A percentile compares a stretch with the other conserved stretches of the same genome.
Conservation (phyloP, 495 filamentous ascomycete species). For the Peziza echinospora region DNA sequence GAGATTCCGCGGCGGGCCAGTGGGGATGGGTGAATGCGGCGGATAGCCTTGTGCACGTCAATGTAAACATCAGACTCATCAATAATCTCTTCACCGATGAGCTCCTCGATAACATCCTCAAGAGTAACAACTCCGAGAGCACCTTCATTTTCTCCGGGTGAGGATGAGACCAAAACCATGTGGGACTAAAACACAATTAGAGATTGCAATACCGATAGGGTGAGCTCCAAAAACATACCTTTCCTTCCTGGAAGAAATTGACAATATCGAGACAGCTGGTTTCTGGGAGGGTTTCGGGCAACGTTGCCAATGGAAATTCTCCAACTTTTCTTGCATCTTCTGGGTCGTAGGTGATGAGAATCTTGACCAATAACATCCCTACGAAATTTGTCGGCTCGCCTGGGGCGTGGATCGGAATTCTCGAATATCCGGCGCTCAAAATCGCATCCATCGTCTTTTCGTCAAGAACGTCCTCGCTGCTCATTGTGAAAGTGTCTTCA, state of each 20-base stretch:
- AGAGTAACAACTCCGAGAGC: constrained; percentile 84
- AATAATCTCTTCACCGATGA: constrained; percentile 72
- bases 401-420: constrained; percentile 79
- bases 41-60: constrained; percentile 89
- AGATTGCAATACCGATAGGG: no score
- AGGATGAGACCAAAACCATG: constrained; percentile 90
- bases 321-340: constrained; percentile 68
- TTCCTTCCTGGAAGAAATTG: constrained; percentile 98
- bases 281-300: constrained; percentile 83
- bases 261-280: constrained; percentile 95
- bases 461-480: constrained; percentile 72
- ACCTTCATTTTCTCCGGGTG: constrained; percentile 68
- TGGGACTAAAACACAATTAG: constrained; percentile 36
- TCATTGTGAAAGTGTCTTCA: constrained; percentile 89
- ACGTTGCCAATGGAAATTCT: constrained; percentile 77
- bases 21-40: constrained; percentile 49
- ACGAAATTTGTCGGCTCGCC: constrained; percentile 73
- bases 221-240: no score
- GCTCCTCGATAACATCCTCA: constrained; percentile 93
- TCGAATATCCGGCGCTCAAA: constrained; percentile 76
- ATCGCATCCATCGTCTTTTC: constrained; percentile 84
- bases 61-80: constrained; percentile 91
- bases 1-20: constrained; percentile 11
- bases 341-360: constrained; percentile 93
- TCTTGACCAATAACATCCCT: constrained; percentile 94